Conservation (phyloP, 2,329 filamentous ascomycete species). For the Polychaeton citri region DNA sequence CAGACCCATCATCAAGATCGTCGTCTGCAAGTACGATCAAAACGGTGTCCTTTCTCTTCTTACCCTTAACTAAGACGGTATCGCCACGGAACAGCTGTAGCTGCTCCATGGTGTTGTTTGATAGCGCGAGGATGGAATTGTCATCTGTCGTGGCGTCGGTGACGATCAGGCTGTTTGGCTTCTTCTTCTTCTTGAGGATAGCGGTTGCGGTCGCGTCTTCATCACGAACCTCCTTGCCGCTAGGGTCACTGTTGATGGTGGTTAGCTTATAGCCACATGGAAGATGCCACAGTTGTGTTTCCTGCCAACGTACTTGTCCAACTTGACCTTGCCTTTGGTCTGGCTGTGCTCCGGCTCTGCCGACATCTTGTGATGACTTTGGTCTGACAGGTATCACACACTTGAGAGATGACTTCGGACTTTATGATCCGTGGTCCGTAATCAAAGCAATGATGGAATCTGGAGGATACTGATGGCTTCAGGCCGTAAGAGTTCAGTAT, state of each 20-base stretch:
- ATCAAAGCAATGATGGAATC: background rate
- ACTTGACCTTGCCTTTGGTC: conserved; percentile 34
- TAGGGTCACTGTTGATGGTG: conserved; percentile 24
- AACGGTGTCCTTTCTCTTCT: conserved; percentile 99
- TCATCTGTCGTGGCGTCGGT: conserved; percentile 98
- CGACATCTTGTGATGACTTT: conserved; percentile 29
- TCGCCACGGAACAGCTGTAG: conserved; percentile 98
- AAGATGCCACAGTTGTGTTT: conserved; percentile 47
- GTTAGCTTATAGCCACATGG: conserved; percentile 78
- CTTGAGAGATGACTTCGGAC: background rate
- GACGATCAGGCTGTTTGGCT: conserved; percentile 97
- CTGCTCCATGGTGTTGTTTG: conserved; percentile 97
- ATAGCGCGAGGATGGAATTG: conserved; percentile 97
- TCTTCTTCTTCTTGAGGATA: conserved; percentile 99
- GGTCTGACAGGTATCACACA: background rate
- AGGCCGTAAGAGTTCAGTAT: too few relatives aligned
- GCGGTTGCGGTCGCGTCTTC: conserved; percentile 87
- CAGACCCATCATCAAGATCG: conserved; percentile 92
- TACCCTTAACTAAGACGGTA: conserved; percentile 94
- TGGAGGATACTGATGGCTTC: background rate
- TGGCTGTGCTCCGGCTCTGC: conserved; percentile 34
- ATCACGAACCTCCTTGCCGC: conserved; percentile 35
- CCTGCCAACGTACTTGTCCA: conserved; percentile 33
- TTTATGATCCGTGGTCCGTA: background rate
- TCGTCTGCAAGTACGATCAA: conserved; percentile 96